A percentile compares a stretch with the other conserved stretches of the same genome.
phyloP scores from a whole-genome alignment of 129 eudicot genomes.

The Chrysanthemum makinoi region DNA sequence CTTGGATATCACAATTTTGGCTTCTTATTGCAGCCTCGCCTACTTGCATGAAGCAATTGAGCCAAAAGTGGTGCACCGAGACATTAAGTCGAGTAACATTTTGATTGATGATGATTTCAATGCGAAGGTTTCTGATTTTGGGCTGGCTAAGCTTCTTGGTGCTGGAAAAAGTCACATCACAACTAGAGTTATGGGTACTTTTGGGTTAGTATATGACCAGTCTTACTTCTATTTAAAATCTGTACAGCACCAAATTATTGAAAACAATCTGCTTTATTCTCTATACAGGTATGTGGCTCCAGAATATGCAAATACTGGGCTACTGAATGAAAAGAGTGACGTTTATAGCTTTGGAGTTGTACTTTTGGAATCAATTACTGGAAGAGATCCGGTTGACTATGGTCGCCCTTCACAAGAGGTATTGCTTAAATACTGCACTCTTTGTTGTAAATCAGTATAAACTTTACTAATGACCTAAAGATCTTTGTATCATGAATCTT shows the following conservation, averaged over 20 bases:
- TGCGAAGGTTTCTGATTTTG: constrained; percentile 89
- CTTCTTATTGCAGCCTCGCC: constrained; percentile 61
- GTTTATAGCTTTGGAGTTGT: constrained; percentile 87
- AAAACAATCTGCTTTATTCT: background rate
- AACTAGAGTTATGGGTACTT: constrained; percentile 94
- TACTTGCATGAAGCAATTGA: constrained; percentile 88
- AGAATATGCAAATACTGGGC: constrained; percentile 85
- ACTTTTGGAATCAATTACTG: constrained; percentile 78
- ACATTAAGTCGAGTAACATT: constrained; percentile 83
- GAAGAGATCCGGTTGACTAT: constrained; percentile 88
- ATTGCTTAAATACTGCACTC: constrained; percentile 6
- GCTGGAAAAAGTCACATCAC: constrained; percentile 87
- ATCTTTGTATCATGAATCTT: too few relatives aligned
- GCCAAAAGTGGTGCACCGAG: constrained; percentile 91
- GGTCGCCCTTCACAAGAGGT: constrained; percentile 87
- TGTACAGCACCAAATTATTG: constrained; percentile 12
- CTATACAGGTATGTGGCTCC: constrained; percentile 77
- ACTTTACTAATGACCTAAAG: background rate
- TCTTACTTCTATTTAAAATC: background rate
- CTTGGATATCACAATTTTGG: constrained; percentile 24
- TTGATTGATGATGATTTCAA: constrained; percentile 75
- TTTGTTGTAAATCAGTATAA: background rate
- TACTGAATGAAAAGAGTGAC: constrained; percentile 84
- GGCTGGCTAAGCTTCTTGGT: constrained; percentile 84
- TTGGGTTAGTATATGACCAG: constrained; percentile 58